Conservation (phyloP, 1,284 basidiomycete species). For the Lentinula novae-zelandiae region DNA sequence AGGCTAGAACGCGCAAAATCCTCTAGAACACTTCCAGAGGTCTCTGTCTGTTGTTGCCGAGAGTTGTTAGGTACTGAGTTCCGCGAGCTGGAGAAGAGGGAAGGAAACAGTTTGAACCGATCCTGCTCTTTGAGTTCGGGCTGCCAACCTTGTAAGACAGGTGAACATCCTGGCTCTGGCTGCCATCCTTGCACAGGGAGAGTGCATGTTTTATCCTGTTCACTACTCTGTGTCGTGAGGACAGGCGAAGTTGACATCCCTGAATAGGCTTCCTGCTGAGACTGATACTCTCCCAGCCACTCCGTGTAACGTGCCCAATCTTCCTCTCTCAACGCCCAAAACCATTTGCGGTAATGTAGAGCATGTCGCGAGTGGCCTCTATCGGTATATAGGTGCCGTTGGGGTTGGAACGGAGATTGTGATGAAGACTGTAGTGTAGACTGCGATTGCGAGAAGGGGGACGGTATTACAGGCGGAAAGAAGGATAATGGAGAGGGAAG, state of each 20-base stretch:
- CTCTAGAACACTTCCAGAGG: background rate
- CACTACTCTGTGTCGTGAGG: background rate
- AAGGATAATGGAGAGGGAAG: slow-evolving; percentile 12
- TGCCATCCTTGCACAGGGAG: background rate
- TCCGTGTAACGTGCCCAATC: slow-evolving; percentile 41
- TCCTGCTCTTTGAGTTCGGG: slow-evolving; percentile 14
- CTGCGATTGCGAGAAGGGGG: background rate
- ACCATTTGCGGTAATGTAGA: slow-evolving; percentile 51
- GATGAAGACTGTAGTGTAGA: slow-evolving; percentile 14
- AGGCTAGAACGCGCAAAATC: slow-evolving; percentile 8
- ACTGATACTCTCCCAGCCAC: slow-evolving; percentile 22
- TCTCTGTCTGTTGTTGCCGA: background rate
- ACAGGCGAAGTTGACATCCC: slow-evolving; percentile 26
- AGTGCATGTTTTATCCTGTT: slow-evolving; percentile 13
- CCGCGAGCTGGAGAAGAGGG: slow-evolving; percentile 9
- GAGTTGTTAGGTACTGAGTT: background rate
- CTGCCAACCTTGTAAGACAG: slow-evolving; percentile 2
- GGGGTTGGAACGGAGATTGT: slow-evolving; percentile 2
- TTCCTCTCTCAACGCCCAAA: slow-evolving; percentile 52
- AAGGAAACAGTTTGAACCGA: slow-evolving; percentile 16
- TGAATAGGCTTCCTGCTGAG: slow-evolving; percentile 24
- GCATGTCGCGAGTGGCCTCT: slow-evolving; percentile 59
- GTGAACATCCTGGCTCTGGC: background rate
- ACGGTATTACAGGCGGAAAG: background rate
- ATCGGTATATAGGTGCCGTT: slow-evolving; percentile 35